Evolutionary conservation across 176 grass and related monocot genomes (phyloP), one percentile per base, ranked within the genome.

Genomic region (Metroxylon sagu): DNA sequence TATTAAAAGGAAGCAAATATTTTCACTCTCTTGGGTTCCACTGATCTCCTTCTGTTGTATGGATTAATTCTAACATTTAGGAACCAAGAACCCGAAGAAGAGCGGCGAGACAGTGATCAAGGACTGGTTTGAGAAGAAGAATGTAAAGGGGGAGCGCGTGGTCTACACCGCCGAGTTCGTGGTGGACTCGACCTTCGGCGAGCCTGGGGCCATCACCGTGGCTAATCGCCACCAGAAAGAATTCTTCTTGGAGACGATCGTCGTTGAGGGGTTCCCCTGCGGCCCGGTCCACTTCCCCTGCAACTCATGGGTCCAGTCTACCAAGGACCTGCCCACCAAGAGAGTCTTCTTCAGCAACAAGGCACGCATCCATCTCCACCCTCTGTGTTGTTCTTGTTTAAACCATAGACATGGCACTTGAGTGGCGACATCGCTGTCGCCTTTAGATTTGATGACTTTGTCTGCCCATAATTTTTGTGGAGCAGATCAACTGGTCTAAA

Each of bases 271-370:
- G 4, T 74, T 98, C 54, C 53, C 74, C 5, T 82, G 78, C 60
- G 84, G 93, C 4, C 74, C 81, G 3, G 73, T 98, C 57, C 76
- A 89, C 69, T 98, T 98, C 60, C 65, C 73, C 64, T 92, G 87
- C 79, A 70, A 89, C 67, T 98, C 93, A 39, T 98, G 93, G 93
- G 82, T 98, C 17, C 88, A 98, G 60, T 85, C 88, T 39, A 85
- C 78, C 50, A 80, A 61, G 35, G 84, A 89, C 61, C 70, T 85
- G n/a, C 72, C 76, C 0, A 35, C 31, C 26, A 78, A 81, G 25
- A 92, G 93, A 69, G 72, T 98, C 54, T 92, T 98, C 73, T 98
- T 98, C 81, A 92, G 81, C 69, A 92, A 92, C 75, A 98, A 92
- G 88, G 93, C 85, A 51, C 15, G 49, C 35, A 26, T 25, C 61